Evolutionary conservation across 1,284 basidiomycete genomes (phyloP).

Genomic region (Naganishia liquefaciens): DNA sequence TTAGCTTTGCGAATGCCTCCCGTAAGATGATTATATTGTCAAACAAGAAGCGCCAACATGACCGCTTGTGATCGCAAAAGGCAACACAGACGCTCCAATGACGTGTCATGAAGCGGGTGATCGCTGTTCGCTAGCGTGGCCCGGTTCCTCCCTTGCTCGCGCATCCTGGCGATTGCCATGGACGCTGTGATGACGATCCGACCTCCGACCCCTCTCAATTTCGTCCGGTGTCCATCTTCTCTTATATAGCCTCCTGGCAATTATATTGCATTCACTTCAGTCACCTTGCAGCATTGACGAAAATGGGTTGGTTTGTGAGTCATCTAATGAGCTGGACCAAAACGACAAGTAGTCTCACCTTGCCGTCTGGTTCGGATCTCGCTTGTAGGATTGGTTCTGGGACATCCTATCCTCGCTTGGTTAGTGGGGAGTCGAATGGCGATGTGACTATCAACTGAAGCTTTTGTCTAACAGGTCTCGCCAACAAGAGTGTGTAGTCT

Average conservation of each 20-base stretch:
- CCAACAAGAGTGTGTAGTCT: conserved; percentile 78
- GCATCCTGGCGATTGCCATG: not conserved
- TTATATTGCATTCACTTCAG: not conserved
- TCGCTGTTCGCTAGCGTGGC: not conserved
- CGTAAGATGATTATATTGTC: too few relatives aligned
- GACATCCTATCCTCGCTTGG: conserved; percentile 87
- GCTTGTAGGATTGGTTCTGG: conserved; percentile 79
- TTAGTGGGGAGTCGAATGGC: conserved; percentile 54
- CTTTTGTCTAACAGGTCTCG: conserved; percentile 64
- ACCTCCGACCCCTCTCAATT: too few relatives aligned
- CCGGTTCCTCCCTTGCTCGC: not conserved
- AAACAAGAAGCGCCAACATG: too few relatives aligned
- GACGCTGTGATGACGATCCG: not conserved
- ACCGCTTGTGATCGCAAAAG: too few relatives aligned
- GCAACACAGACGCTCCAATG: not conserved
- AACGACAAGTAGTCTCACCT: not conserved
- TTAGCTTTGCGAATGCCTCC: too few relatives aligned
- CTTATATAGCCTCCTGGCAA: not conserved
- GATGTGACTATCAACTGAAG: not conserved
- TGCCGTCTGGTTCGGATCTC: not conserved
- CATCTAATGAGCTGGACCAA: too few relatives aligned
- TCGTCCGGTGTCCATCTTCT: not conserved
- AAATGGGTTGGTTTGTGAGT: conserved; percentile 23
- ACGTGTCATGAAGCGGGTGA: not conserved
- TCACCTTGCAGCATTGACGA: not conserved